These are phyloP conservation scores for Venturia oleaginea DNA, from an alignment of 2,329 filamentous ascomycete genomes.

Conservation along the genomic window DNA sequence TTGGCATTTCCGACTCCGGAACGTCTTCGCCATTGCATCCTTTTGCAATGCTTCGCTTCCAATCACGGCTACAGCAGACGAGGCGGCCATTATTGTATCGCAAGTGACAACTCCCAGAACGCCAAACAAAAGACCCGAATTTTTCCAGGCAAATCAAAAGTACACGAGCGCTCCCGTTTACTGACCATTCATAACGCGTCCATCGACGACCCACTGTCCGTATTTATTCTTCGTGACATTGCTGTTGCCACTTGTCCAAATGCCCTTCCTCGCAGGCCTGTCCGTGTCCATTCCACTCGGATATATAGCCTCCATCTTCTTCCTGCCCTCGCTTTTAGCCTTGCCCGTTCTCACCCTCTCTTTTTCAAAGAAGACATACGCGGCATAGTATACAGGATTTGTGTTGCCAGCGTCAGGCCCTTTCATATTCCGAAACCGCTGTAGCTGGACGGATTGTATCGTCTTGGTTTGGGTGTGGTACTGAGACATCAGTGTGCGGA, in stretches of 20 bases:
- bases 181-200: background rate
- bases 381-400: constrained; percentile 42
- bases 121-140: background rate
- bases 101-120: background rate
- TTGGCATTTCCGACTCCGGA: background rate
- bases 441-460: constrained; percentile 38
- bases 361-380: constrained; percentile 54
- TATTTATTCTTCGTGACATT: background rate
- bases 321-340: constrained; percentile 5
- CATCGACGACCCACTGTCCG: background rate
- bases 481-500: constrained; percentile 39
- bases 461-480: constrained; percentile 27
- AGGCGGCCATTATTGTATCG: background rate
- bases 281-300: constrained; percentile 5
- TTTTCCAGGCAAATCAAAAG: background rate
- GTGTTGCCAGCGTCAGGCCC: constrained; percentile 41
- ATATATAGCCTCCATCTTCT: constrained; percentile 10
- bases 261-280: background rate
- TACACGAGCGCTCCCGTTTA: background rate
- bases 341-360: constrained; percentile 38
- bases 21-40: background rate
- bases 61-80: background rate
- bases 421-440: constrained; percentile 42
- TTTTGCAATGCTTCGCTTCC: background rate
- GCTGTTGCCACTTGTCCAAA: background rate